Evolutionary conservation across 2,329 filamentous ascomycete species (phyloP).

Genomic region (Trichoderma koningiopsis): DNA sequence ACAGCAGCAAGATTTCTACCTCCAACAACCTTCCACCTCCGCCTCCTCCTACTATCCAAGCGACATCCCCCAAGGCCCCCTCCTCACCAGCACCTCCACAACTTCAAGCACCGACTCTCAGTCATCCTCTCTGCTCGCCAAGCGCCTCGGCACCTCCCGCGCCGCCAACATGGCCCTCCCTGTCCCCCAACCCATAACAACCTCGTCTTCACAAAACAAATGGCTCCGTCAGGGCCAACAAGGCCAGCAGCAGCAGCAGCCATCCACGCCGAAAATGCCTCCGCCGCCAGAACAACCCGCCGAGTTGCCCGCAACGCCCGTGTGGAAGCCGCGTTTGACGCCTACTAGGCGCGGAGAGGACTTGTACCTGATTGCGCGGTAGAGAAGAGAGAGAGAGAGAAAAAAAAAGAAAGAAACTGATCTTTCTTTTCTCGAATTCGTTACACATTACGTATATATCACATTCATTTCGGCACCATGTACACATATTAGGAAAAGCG

Average conservation of each 20-base stretch:
- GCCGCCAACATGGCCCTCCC: conserved; percentile 50
- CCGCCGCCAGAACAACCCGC: conserved; percentile 3
- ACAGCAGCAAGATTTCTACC: conserved; percentile 28
- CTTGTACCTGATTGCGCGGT: conserved; percentile 61
- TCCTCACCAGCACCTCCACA: conserved; percentile 27
- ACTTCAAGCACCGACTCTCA: conserved; percentile 41
- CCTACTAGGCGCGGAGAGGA: conserved; percentile 68
- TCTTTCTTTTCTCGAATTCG: not conserved
- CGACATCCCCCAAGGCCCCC: conserved; percentile 14
- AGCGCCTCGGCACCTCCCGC: conserved; percentile 53
- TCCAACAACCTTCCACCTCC: conserved; percentile 8
- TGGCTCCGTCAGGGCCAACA: conserved; percentile 14
- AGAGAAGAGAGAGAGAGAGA: not conserved
- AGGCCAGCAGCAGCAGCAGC: not conserved
- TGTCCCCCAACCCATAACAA: conserved; percentile 29
- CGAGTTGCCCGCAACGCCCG: conserved; percentile 31
- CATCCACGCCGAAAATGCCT: conserved; percentile 7
- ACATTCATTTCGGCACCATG: not conserved
- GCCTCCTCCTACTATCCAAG: conserved; percentile 24
- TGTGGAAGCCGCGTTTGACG: conserved; percentile 60
- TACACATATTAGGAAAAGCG: not conserved
- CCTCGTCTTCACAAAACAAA: conserved; percentile 30
- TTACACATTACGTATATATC: not conserved
- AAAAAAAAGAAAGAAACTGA: not conserved
- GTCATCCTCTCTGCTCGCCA: conserved; percentile 55